Evolutionary conservation across 352 stramenopile species (phyloP), one percentile per base, ranked within the genome.

Genomic region (Globisporangium emineosum): DNA sequence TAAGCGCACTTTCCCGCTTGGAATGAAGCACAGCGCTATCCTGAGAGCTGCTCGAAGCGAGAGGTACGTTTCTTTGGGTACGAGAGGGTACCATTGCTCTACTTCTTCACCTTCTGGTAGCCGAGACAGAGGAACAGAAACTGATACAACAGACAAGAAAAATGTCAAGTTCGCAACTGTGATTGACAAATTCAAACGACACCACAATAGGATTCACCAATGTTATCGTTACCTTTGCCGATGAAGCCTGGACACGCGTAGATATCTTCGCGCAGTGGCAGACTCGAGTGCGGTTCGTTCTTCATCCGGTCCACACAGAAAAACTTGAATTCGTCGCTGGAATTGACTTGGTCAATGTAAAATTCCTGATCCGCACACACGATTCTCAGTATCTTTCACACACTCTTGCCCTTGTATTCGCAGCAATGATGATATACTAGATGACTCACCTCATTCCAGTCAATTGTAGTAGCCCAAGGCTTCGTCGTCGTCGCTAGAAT

Each of bases 71-170:
- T 88, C 81, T 27, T 79, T 84, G 6, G 79, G 57, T 2, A 86
- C 72, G 25, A 96, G 71, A 8, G 83, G 74, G 58, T 94, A 96
- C 87, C 85, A 96, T 35, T 94, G 87, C 67, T 94, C 85, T 33
- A 96, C 77, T 51, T 89, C 84, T 62, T 96, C 82, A n/a, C 74
- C 75, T 68, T 91, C 77, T 13, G 81, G 78, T 1, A 96, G 75
- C 0, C 85, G 77, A 4, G 73, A 64, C 9, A 95, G 70, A 12
- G 85, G 86, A 19, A 95, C 76, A 19, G 68, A 69, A 3, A 90
- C 81, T 89, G 53, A 1, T 15, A 13, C 32, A 47, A 47, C 12
- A 42, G 13, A 5, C 15, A 23, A 23, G 2, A 9, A 37, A 12
- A 13, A 5, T n/a, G 19, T 8, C n/a, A n/a, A 21, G 15, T 45